Evolutionary conservation across 2,329 filamentous ascomycete species (phyloP).

Genomic region (Pyrenophora teres): DNA sequence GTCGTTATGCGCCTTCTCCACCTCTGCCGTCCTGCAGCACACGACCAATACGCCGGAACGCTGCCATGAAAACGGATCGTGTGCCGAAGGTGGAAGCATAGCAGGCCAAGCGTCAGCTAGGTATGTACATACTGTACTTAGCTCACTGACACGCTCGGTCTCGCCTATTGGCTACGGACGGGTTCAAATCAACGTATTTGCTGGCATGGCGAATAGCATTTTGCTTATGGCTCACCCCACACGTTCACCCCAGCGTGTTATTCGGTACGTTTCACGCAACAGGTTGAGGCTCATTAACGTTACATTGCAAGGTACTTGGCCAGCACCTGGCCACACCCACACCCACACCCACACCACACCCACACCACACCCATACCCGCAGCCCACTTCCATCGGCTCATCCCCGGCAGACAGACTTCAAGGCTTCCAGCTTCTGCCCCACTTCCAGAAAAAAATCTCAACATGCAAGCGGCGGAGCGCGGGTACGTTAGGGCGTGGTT

Average conservation of each 20-base stretch:
- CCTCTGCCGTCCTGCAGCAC: slow-evolving; percentile 6
- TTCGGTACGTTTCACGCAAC: neutral
- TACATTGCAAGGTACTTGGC: neutral
- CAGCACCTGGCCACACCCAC: neutral
- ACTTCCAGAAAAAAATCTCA: slow-evolving; percentile 24
- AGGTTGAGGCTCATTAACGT: neutral
- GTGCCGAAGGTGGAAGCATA: slow-evolving; percentile 7
- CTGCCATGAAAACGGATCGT: slow-evolving; percentile 9
- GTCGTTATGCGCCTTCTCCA: too few relatives aligned
- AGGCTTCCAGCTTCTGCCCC: slow-evolving; percentile 8
- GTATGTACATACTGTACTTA: neutral
- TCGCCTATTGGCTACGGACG: slow-evolving; percentile 20
- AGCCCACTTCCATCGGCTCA: neutral
- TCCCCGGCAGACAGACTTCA: slow-evolving; percentile 2
- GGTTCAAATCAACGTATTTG: neutral
- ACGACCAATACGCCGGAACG: slow-evolving; percentile 13
- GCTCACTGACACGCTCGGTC: slow-evolving; percentile 16
- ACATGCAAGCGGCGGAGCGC: slow-evolving; percentile 10
- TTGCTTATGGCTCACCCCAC: slow-evolving; percentile 10
- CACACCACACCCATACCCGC: too few relatives aligned
- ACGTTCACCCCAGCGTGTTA: slow-evolving; percentile 4
- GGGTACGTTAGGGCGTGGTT: slow-evolving; percentile 9
- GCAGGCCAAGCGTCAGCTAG: slow-evolving; percentile 1
- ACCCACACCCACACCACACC: too few relatives aligned
- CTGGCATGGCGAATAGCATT: neutral